Base-by-base conservation (phyloP, 495 filamentous ascomycete species). In the Daldinia concentrica region DNA sequence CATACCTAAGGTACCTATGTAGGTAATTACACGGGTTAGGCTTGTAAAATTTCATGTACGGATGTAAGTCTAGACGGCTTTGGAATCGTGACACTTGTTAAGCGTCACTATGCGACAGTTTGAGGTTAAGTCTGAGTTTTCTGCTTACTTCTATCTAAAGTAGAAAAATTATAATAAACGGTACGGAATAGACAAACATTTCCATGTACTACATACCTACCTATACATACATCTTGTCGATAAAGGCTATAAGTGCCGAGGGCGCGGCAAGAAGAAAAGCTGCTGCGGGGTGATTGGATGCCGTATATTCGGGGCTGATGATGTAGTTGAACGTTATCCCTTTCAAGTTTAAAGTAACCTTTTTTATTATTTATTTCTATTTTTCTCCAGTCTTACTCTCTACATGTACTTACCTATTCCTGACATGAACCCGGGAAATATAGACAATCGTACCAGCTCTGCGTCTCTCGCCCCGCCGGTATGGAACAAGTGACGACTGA, bases 291-390 rank as follows among this genome's bases (percentile, higher is more conserved):
- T 73, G 65, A 73, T 73, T 73, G 70, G 70, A 66, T 73, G 56
- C 70, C 70, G 19, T 73, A 58, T 69, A 62, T 52, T 68, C 70
- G 70, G 70, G 62, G 70, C 62, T 66, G 70, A 73, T 57, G 58
- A 41, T 66, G 58, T 54, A 64, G 32, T 30, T 41, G 34, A 11
- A 19, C 29, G 3, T 57, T 19, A 32, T 36, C 30, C 54, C 30
- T 57, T 57, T 57, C 30, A 32, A 22, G 32, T 22, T 24, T 39
- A 30, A 24, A 6, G n/a, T 58, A 1, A 1, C 9, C 19, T 30
- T 39, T 15, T 58, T 41, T 54, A 41, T 17, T 41, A 4, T 63
- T 39, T 51, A n/a, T 6, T 8, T 27, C 22, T 9, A 4, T 29
- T n/a, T 9, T 27, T 5, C 8, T 29, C 3, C 29, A 11, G 30